Evolutionary conservation across 2,329 filamentous ascomycete genomes (phyloP), one percentile per base, ranked within the genome.

Genomic region (Penicillium sclerotiorum): DNA sequence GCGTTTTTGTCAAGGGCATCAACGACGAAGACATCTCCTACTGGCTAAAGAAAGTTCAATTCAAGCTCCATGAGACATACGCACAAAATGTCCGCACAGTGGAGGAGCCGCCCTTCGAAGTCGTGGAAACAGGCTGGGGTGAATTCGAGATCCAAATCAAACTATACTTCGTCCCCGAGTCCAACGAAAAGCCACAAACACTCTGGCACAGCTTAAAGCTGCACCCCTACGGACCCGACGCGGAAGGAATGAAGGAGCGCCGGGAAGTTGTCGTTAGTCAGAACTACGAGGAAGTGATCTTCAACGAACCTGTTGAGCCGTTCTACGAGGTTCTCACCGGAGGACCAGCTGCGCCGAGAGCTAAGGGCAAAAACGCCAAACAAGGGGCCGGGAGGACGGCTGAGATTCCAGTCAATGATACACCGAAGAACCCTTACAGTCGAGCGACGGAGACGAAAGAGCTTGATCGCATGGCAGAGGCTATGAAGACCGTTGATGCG

Each of bases 1-100:
- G 88, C 65, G 90, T 97, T 56, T 97, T 95, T 71, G 90, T 99
- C 50, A 89, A 89, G 67, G 90, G 92, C 39, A 80, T 96, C 46
- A 90, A 95, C 63, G 89, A 90, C 69, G 89, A 90, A 52, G 90
- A 96, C 67, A 88, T 97, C 59, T 91, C 89, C 22, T 94, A 95
- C 72, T 99, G 94, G 91, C 81, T 97, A 59, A 90, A 93, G 50
- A 93, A 95, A 64, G 93, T 99, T 1, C 92, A 96, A 70, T 99
- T 99, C 77, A 97, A 97, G 73, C 84, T 99, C 13, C 93, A 96
- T 78, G 92, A 97, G 72, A 96, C 93, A 8, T 97, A 96, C 69
- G 86, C 90, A 22, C 95, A 96, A 71, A 89, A 89, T 49, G 82
- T 94, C 18, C 88, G 94, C 61, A 95, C 88, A 68, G 79, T 94